Base-by-base conservation (phyloP, 2,329 filamentous ascomycete genomes). In the Calonectria pauciramosa region DNA sequence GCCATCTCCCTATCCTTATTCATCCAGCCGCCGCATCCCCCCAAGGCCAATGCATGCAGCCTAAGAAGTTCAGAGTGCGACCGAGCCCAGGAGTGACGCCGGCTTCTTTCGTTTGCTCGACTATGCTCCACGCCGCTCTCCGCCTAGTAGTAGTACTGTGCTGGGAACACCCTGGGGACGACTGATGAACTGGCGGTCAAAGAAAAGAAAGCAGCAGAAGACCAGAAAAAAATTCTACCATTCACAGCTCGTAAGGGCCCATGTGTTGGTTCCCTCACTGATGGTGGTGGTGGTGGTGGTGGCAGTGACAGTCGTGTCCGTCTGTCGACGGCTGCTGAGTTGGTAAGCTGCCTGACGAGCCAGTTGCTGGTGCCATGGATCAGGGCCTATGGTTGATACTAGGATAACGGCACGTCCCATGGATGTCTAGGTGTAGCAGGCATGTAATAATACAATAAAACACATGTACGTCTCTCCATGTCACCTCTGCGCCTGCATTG, bases 101-200 rank as follows among this genome's bases (percentile, higher is more conserved):
- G 60, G 60, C 67, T 54, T 44, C 44, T 56, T 72, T 68, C 32
- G 47, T 65, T 54, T 73, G 75, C 63, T 70, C 41, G 64, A 34
- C 69, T 74, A 77, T 77, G 72, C 75, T 77, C 76, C 79, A 80
- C 77, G 77, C 73, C 74, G 69, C 70, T 74, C 70, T 76, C 70
- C 65, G 76, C 78, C 77, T 74, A 73, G 67, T 70, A 51, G 70
- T 63, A 69, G 69, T 41, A 51, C 64, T 67, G 56, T 75, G 73
- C 77, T 68, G 63, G 79, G 79, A 74, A 80, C 71, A 80, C 74
- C 79, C 77, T 80, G 77, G 71, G 70, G 71, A 69, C 65, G 54
- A 66, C 56, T 82, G 83, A 85, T 85, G 85, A 88, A 89, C 86
- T 89, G 87, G 87, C 87, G 87, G 87, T 89, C 87, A 89, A 80